Evolutionary conservation across 805 yeast genomes (phyloP), one percentile per base, ranked within the genome.

Genomic region (Ogataea salicorniae): DNA sequence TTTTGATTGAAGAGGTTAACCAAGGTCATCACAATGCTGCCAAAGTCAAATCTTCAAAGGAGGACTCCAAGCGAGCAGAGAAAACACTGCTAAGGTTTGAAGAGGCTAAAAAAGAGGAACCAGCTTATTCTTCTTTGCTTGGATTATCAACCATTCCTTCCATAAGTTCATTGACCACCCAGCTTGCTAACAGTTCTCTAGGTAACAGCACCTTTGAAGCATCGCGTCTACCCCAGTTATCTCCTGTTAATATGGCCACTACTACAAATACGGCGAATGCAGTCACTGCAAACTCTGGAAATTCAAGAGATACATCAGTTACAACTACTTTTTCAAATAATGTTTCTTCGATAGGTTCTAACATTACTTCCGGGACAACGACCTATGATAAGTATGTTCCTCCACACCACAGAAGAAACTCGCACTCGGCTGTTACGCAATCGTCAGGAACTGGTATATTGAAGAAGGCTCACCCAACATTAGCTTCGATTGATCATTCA

Each of bases 381-480:
- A 50, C 58, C 6, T 47, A 47, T 31, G 60, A 56, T 39, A 62
- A 66, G 41, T 77, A 77, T 52, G 67, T 77, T 18, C 81, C 81
- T 26, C 83, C 83, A 14, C 82, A 77, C 56, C 80, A 76, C 49
- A 68, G 83, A 55, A 66, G 72, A 45, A 66, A 67, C 40, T 64
- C 66, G 8, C 65, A 60, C 60, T 68, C 58, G 50, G 62, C 49
- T 11, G 56, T 51, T 4, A 41, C 43, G 42, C 51, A 45, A 5
- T 35, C 52, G n/a, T 46, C 49, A 9, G 52, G 46, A 8, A 50
- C 46, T 15, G 60, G 57, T 23, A 50, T 50, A 13, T 39, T 54
- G 45, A 58, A 55, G 20, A 59, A 52, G 34, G 39, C 58, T 2
- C 20, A 31, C 18, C 37, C n/a, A 9, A 18, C 18, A 13, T 20